A percentile compares a stretch with the other conserved stretches of the same genome.
Conservation (phyloP, 805 yeast species). For the Hanseniaspora clermontiae region DNA sequence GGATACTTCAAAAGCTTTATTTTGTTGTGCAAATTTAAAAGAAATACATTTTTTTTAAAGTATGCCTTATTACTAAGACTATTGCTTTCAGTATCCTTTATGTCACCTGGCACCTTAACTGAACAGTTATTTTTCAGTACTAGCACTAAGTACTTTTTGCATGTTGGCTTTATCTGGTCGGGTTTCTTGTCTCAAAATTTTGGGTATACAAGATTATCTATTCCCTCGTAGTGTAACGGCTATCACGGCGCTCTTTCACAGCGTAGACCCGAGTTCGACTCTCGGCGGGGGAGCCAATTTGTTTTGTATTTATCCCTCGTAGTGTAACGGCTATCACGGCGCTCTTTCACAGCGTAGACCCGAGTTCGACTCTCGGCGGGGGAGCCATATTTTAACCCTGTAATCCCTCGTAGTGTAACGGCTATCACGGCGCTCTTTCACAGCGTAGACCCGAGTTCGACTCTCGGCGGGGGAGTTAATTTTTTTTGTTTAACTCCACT, state of each 20-base stretch:
- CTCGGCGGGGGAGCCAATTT: background rate
- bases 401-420: slow-evolving; percentile 13
- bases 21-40: too few relatives aligned
- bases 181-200: background rate
- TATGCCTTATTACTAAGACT: too few relatives aligned
- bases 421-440: slow-evolving; percentile 14
- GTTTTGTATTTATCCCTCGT: background rate
- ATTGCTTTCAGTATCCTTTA: too few relatives aligned
- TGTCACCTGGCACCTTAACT: too few relatives aligned
- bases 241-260: slow-evolving; percentile 3
- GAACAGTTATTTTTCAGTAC: too few relatives aligned
- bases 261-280: slow-evolving; percentile 4
- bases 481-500: background rate
- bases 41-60: too few relatives aligned
- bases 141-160: too few relatives aligned
- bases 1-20: too few relatives aligned
- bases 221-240: slow-evolving; percentile 3
- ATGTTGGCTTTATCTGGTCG: too few relatives aligned
- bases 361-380: slow-evolving; percentile 4
- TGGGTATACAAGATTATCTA: background rate
- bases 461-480: slow-evolving; percentile 13
- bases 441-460: slow-evolving; percentile 14
- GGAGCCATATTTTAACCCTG: background rate
- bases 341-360: slow-evolving; percentile 3
- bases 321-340: slow-evolving; percentile 3